Percentiles rank a stretch among this genome's conserved stretches.
Evolutionary conservation across 345 rosid genomes (phyloP).

Genomic region (Eucalyptus leucophloia): DNA sequence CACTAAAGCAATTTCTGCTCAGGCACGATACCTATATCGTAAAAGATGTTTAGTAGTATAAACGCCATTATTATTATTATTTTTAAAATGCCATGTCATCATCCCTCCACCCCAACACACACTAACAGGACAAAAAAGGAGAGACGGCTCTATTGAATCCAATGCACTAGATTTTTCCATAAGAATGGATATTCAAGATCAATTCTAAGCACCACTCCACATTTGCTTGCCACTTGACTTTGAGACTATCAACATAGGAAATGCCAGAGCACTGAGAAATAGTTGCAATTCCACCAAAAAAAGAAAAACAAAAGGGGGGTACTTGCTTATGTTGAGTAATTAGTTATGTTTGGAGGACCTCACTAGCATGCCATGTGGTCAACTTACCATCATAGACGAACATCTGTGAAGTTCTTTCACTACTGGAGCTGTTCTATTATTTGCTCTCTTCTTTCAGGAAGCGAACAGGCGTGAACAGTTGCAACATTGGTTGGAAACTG

Average conservation of each 20-base stretch:
- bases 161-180: not conserved
- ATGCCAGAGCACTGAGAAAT: not conserved
- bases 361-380: not conserved
- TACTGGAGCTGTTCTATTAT: not conserved
- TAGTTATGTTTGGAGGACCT: not conserved
- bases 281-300: not conserved
- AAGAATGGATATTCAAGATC: not conserved
- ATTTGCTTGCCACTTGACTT: not conserved
- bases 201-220: not conserved
- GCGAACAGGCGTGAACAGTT: conserved; percentile 75
- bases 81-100: not conserved
- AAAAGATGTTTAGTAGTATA: not conserved
- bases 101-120: not conserved
- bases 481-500: not conserved
- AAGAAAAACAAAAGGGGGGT: not conserved
- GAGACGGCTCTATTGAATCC: not conserved
- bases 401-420: not conserved
- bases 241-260: not conserved
- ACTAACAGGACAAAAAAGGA: not conserved
- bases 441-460: conserved; percentile 43
- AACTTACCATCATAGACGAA: not conserved
- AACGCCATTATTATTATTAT: not conserved
- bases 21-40: conserved; percentile 1
- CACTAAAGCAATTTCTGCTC: conserved; percentile 12
- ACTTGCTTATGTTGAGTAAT: not conserved